These are phyloP conservation scores for Linnemannia zychae DNA, from an alignment of 192 early-diverging fungal species.

Conservation along the genomic window DNA sequence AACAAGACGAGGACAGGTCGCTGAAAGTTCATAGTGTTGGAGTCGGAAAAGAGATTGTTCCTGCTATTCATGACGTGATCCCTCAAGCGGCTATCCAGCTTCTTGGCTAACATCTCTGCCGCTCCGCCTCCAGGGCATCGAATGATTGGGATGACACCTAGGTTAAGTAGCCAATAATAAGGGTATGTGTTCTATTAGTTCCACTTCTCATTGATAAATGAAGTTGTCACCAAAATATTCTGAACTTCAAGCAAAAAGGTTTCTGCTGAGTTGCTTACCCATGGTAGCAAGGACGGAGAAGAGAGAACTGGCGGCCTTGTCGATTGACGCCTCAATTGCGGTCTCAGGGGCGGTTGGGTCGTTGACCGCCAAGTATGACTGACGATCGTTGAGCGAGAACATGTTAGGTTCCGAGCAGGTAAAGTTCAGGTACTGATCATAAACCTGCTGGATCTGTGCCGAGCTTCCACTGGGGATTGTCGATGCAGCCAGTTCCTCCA, in stretches of 20 bases:
- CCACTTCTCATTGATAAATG: not conserved
- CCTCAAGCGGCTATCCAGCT: slow-evolving; percentile 89
- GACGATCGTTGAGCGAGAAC: slow-evolving; percentile 89
- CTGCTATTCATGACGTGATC: slow-evolving; percentile 93
- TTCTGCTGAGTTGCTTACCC: slow-evolving; percentile 52
- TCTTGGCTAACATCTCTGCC: slow-evolving; percentile 92
- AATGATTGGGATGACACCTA: slow-evolving; percentile 90
- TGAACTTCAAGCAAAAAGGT: not conserved
- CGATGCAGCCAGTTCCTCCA: slow-evolving; percentile 95
- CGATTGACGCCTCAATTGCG: slow-evolving; percentile 83
- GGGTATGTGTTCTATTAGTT: not conserved
- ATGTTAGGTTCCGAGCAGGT: slow-evolving; percentile 92
- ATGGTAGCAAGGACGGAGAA: slow-evolving; percentile 95
- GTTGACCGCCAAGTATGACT: slow-evolving; percentile 87
- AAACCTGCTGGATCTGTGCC: slow-evolving; percentile 89
- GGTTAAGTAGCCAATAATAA: slow-evolving; percentile 3
- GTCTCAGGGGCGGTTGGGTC: slow-evolving; percentile 86
- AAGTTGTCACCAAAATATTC: not conserved
- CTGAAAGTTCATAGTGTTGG: slow-evolving; percentile 70
- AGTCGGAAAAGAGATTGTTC: slow-evolving; percentile 85
- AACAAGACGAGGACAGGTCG: slow-evolving; percentile 90
- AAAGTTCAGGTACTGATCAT: slow-evolving; percentile 98
- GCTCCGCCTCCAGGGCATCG: slow-evolving; percentile 92
- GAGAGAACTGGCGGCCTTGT: slow-evolving; percentile 82
- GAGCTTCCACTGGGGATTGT: slow-evolving; percentile 82